A percentile compares a stretch with the other conserved stretches of the same genome.
These are phyloP conservation scores for Linnemannia hyalina DNA, from an alignment of 192 early-diverging fungal genomes.

Conservation along the genomic window DNA sequence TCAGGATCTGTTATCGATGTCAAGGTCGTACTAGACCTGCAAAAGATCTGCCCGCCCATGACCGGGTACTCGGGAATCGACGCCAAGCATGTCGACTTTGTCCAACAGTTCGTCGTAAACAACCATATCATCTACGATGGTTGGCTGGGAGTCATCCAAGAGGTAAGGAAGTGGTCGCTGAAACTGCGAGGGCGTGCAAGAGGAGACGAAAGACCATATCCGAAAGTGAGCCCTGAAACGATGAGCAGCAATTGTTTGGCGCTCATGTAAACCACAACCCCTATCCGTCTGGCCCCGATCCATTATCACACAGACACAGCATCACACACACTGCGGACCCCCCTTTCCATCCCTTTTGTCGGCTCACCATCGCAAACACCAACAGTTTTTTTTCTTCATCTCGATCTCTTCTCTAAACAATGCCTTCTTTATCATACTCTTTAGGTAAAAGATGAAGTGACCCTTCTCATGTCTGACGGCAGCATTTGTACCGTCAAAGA, in stretches of 20 bases:
- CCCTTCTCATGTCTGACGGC: constrained; percentile 35
- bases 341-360: background rate
- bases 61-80: constrained; percentile 48
- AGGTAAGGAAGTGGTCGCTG: constrained; percentile 19
- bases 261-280: background rate
- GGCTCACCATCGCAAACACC: background rate
- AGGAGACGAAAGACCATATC: background rate
- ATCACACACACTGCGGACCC: background rate
- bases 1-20: constrained; percentile 56
- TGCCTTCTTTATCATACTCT: background rate
- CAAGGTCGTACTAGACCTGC: constrained; percentile 48
- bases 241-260: background rate
- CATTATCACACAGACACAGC: background rate
- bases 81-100: constrained; percentile 51
- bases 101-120: constrained; percentile 47
- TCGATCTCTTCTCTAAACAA: background rate
- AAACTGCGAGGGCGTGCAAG: background rate
- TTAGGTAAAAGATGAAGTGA: constrained; percentile 57
- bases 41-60: constrained; percentile 47
- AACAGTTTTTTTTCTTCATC: background rate
- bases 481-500: constrained; percentile 50
- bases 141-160: constrained; percentile 58
- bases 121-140: constrained; percentile 57
- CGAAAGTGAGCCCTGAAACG: background rate
- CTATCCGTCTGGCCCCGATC: background rate